phyloP scores from a whole-genome alignment of 2,329 filamentous ascomycete genomes.

The Zarea fungicola region DNA sequence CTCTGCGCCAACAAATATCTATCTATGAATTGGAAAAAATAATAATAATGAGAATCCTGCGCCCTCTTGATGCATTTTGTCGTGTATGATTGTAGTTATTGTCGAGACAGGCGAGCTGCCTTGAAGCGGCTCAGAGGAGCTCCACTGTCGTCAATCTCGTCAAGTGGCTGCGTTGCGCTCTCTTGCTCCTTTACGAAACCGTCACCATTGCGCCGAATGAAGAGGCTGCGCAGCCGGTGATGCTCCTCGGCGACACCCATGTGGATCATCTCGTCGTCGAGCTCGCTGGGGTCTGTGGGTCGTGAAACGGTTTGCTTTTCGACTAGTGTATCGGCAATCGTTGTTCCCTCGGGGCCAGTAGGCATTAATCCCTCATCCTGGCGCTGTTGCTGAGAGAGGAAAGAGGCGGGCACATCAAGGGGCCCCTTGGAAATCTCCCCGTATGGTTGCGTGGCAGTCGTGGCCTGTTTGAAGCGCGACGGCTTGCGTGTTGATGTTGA shows the following conservation, averaged over 20 bases:
- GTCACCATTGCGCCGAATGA: conserved; percentile 71
- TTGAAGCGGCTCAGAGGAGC: conserved; percentile 68
- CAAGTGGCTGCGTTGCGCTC: conserved; percentile 59
- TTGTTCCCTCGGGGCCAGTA: conserved; percentile 45
- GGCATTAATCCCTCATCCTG: conserved; percentile 31
- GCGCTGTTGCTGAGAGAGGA: conserved; percentile 30
- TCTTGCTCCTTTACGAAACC: conserved; percentile 74
- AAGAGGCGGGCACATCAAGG: conserved; percentile 36
- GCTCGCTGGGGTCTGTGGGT: conserved; percentile 50
- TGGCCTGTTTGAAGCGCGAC: conserved; percentile 49
- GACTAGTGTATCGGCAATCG: conserved; percentile 55
- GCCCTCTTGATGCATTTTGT: conserved; percentile 11
- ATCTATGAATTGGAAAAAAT: conserved; percentile 3
- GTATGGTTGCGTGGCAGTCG: conserved; percentile 11
- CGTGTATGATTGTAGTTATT: conserved; percentile 28
- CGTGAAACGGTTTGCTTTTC: conserved; percentile 42
- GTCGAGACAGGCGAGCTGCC: conserved; percentile 58
- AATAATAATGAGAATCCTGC: conserved; percentile 9
- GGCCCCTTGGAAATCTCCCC: conserved; percentile 34
- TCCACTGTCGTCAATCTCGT: conserved; percentile 59
- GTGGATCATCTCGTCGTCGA: conserved; percentile 64
- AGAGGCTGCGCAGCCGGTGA: conserved; percentile 72
- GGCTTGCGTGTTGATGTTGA: conserved; percentile 29
- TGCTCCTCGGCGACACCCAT: conserved; percentile 80
- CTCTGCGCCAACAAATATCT: not conserved